Base-by-base conservation (phyloP, 805 yeast genomes). In the Ogataea minuta region DNA sequence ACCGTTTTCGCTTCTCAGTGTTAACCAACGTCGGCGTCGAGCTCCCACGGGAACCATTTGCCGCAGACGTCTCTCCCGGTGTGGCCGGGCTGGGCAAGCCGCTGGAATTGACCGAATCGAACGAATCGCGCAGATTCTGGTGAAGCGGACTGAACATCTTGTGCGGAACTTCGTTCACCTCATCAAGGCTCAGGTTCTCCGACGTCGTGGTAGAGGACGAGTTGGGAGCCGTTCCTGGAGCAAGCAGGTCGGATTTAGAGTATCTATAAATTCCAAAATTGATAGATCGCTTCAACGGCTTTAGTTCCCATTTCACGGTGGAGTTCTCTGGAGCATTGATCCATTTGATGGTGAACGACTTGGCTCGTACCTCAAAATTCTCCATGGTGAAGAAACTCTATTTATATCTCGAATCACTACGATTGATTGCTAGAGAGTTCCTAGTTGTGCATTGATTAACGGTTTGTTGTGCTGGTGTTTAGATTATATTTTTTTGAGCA, bases 311-410 rank as follows among this genome's bases (percentile, higher is more conserved):
- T 45, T 76, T 76, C 30, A 91, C 74, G 13, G 70, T 60, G 21
- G 81, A 74, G 43, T 79, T 74, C 27, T 77, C 83, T 0, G 85
- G 83, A 6, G 85, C 84, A 46, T 79, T 76, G 39, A 90, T 79
- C 98, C 98, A 93, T 52, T 91, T 87, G 54, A 90, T 85, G 46
- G 89, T 77, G 55, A 86, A 91, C 41, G 93, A 84, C 60, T 87
- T 84, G 34, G 95, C 81, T 53, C 90, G 95, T 16, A 93, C 79
- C 62, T 91, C 97, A 34, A 93, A 74, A 2, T 89, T 81, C 63
- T 91, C 98, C 96, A 89, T 86, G 20, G 19, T 44, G 31, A 17
- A 14, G 33, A 11, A 17, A 9, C 15, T 17, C 17, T 9, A 28
- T 13, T 13, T 34, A 21, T 14, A 11, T 15, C 13, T 15, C 13